Base-by-base conservation (phyloP, 2,329 filamentous ascomycete species). In the Colletotrichum chrysophilum region DNA sequence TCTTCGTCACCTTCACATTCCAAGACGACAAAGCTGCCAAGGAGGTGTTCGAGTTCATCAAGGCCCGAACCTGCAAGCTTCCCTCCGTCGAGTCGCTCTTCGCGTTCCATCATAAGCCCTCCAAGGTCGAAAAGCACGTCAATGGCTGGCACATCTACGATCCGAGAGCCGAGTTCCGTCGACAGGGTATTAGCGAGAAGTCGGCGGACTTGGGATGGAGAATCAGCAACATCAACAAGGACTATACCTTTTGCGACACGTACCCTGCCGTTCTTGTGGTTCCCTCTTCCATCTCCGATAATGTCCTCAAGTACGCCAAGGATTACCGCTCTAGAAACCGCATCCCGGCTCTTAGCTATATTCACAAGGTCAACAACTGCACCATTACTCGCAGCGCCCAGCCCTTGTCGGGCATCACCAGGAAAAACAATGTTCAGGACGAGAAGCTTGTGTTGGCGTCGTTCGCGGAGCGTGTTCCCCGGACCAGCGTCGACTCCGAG, bases 331-430 rank as follows among this genome's bases (percentile, higher is more conserved):
- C 97, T 1, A 92, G 96, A 75, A 93, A 94, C 77, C 93, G 97
- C 76, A 96, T 99, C 83, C 97, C 97, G 3, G 94, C 93, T 5
- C 87, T 99, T 52, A 96, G 96, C 26, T 99, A 99, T 84, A 91
- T 98, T n/a, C 97, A 99, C 84, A 95, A 95, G 0, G 89, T 98
- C 80, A 99, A 98, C 83, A 98, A 98, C 83, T 98, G 97, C 84
- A 97, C 96, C 28, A 98, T 99, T 78, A 98, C 96, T 3, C 91
- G 97, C 82, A 98, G 96, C 82, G 98, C 96, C 5, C 97, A 99
- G 83, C 97, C 97, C 0, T 88, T 96, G 73, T 94, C 96, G 3
- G 97, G 97, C 16, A 91, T 98, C 28, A 92, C 94, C 65, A 92
- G 94, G 77, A 97, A 98, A 81, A 93, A 96, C 58, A 98, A 96